A percentile compares a stretch with the other conserved stretches of the same genome.
Conservation (phyloP, 805 yeast species). For the Candida sanyiensis region DNA sequence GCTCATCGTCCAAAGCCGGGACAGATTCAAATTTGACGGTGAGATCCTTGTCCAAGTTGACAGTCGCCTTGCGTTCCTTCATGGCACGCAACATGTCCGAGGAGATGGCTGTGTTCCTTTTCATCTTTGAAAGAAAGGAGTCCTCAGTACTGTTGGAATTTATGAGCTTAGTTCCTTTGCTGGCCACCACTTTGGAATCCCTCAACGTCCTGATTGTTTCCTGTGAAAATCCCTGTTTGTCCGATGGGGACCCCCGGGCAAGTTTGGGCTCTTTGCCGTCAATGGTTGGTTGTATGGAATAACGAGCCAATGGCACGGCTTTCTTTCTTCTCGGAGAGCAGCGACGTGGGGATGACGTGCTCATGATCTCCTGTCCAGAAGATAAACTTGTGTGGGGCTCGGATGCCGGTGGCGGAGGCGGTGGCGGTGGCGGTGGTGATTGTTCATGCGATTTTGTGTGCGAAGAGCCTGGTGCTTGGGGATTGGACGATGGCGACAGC, state of each 20-base stretch:
- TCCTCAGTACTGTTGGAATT: slow-evolving; percentile 2
- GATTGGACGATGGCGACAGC: too few species aligned
- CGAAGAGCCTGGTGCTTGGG: too few species aligned
- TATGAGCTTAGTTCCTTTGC: neutral
- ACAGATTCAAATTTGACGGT: slow-evolving; percentile 1
- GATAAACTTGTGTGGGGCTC: too few species aligned
- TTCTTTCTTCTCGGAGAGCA: too few species aligned
- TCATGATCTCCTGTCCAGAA: too few species aligned
- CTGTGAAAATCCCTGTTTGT: neutral
- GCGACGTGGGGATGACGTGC: too few species aligned
- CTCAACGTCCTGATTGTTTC: neutral
- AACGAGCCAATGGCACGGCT: too few species aligned
- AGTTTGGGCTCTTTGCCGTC: neutral
- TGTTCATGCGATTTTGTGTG: too few species aligned
- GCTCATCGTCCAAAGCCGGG: slow-evolving; percentile 5
- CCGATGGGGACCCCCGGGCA: neutral
- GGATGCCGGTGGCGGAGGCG: too few species aligned
- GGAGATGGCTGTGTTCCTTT: slow-evolving; percentile 10
- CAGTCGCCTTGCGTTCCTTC: neutral
- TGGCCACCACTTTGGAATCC: neutral
- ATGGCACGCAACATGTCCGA: slow-evolving; percentile 7
- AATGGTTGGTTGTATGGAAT: slow-evolving; percentile 1
- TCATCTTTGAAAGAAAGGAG: slow-evolving; percentile 11
- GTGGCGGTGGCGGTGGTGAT: too few species aligned
- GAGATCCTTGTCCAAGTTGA: slow-evolving; percentile 15